phyloP scores from a whole-genome alignment of 306 rosid genomes.

The barrel medic (Medicago truncatula) region DNA sequence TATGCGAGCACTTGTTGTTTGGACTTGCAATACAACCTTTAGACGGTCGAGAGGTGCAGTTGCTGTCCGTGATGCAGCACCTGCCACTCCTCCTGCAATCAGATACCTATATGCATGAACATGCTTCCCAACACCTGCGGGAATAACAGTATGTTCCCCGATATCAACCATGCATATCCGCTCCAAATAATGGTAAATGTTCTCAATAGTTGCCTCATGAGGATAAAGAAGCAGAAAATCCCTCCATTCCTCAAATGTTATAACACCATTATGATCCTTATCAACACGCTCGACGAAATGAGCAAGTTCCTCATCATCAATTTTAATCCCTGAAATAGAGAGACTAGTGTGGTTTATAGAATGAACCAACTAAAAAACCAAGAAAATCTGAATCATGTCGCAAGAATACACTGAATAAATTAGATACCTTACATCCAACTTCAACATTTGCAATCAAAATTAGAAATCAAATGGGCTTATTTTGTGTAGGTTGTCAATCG shows the following conservation, averaged over 20 bases:
- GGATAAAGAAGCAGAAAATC: slow-evolving; percentile 96
- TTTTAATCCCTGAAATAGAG: slow-evolving; percentile 81
- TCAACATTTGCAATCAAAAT: slow-evolving; percentile 30
- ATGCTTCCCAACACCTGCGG: slow-evolving; percentile 86
- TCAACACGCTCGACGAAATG: slow-evolving; percentile 96
- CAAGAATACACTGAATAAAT: slow-evolving; percentile 11
- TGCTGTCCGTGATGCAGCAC: slow-evolving; percentile 91
- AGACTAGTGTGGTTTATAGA: slow-evolving; percentile 68
- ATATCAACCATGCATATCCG: slow-evolving; percentile 92
- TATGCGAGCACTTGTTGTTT: slow-evolving; percentile 62
- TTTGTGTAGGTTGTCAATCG: slow-evolving; percentile 5
- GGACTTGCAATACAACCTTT: slow-evolving; percentile 90
- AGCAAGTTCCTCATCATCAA: slow-evolving; percentile 93
- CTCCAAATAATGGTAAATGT: slow-evolving; percentile 95
- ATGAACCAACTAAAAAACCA: slow-evolving; percentile 45
- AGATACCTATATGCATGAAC: slow-evolving; percentile 82
- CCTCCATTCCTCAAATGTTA: slow-evolving; percentile 97
- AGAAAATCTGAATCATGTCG: slow-evolving; percentile 20
- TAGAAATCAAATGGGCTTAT: slow-evolving; percentile 25
- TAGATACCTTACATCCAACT: slow-evolving; percentile 26
- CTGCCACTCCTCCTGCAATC: slow-evolving; percentile 96
- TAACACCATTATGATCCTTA: slow-evolving; percentile 91
- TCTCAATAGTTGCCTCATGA: slow-evolving; percentile 94
- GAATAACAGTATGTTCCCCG: slow-evolving; percentile 91
- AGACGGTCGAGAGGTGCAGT: slow-evolving; percentile 96